Conservation (phyloP, 495 filamentous ascomycete genomes). For the Xylaria curta region DNA sequence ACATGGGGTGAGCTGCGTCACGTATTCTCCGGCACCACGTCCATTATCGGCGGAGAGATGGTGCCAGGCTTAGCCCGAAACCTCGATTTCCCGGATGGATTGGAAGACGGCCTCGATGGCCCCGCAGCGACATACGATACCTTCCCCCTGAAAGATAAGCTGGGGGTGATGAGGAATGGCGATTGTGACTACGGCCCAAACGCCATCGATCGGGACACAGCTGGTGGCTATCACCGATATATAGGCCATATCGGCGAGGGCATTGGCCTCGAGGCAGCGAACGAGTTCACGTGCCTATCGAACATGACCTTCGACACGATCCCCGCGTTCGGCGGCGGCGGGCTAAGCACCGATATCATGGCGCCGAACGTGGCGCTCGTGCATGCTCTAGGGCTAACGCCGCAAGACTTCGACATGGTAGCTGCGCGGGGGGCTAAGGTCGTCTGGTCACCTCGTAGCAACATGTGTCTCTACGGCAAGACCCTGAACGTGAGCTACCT, state of each 20-base stretch:
- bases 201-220: conserved; percentile 12
- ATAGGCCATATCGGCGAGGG: conserved; percentile 32
- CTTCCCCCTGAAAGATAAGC: conserved; percentile 23
- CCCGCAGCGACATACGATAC: conserved; percentile 21
- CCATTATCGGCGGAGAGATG: conserved; percentile 29
- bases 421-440: conserved; percentile 23
- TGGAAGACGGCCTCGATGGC: conserved; percentile 24
- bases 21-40: conserved; percentile 32
- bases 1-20: conserved; percentile 34
- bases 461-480: conserved; percentile 31
- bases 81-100: conserved; percentile 25
- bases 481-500: conserved; percentile 28
- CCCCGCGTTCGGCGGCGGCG: conserved; percentile 22
- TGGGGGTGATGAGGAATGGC: conserved; percentile 16
- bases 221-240: conserved; percentile 16
- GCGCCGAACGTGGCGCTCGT: conserved; percentile 28
- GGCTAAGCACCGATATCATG: conserved; percentile 31
- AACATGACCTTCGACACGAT: conserved; percentile 30
- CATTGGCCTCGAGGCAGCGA: conserved; percentile 26
- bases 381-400: conserved; percentile 29
- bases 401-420: conserved; percentile 21
- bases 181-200: conserved; percentile 27
- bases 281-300: conserved; percentile 30
- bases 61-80: conserved; percentile 29
- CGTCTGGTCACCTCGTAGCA: conserved; percentile 33